Base-by-base conservation (phyloP, 441 rosid species). In the Bruguiera hainesii region DNA sequence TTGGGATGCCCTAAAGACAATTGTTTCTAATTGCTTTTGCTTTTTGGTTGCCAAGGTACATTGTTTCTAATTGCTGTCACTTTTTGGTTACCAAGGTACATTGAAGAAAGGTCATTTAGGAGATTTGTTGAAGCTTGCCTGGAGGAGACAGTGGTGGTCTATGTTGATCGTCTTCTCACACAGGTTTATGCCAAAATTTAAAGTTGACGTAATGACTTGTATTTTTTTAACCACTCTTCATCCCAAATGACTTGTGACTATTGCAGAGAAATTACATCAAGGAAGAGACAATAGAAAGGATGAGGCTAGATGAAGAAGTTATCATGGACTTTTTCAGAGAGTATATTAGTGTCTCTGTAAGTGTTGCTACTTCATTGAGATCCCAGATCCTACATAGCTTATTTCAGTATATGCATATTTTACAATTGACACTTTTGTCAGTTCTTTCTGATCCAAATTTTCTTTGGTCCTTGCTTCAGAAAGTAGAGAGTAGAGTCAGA, bases 281-380 rank as follows among this genome's bases (percentile, higher is more conserved):
- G 84, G 98, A 96, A 79, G 97, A 89, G 75, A 96, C 99, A n/a
- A 90, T 96, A 68, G 98, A 93, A 61, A 84, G 97, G 70, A 90
- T 90, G 98, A 88, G 94, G 75, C 84, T 90, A 3, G 99, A 96
- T 63, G 99, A 96, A 77, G 99, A 96, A 81, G 91, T 85, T 79
- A 89, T 96, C 62, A 88, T 86, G 91, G 98, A 96, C 72, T 96
- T 89, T 77, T 96, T 96, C 78, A 84, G 94, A 76, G 99, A 96
- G 77, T 93, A 92, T 78, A 85, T 96, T 65, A 96, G 81, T 62
- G 90, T 87, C 71, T 76, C 88, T 57, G 99, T 96, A 85, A 82
- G 96, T 87, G 46, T 31, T 73, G 51, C 68, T 69, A 15, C 20
- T 56, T 35, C 28, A 33, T 61, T n/a, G 51, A 10, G 51, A 63